Percentiles rank a stretch among this genome's conserved stretches.
phyloP scores from a whole-genome alignment of 106 monocot species.

The Dioscorea dumetorum region DNA sequence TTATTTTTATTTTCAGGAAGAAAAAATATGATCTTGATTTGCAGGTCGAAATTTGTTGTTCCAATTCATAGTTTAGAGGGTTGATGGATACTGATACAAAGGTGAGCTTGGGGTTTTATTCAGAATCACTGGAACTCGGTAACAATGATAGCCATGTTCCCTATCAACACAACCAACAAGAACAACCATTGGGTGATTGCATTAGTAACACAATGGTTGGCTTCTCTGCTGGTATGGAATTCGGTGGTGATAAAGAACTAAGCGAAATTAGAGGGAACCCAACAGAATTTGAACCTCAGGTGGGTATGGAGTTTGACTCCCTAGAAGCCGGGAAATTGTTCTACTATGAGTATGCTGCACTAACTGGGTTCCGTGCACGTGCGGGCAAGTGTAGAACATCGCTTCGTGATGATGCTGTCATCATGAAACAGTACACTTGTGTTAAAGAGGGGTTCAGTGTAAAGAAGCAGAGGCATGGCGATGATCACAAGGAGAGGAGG shows the following conservation, averaged over 20 bases:
- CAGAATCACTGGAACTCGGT: too few species aligned
- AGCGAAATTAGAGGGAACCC: background rate
- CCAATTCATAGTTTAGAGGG: too few species aligned
- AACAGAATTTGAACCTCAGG: background rate
- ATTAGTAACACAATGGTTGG: background rate
- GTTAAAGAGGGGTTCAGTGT: slow-evolving; percentile 12
- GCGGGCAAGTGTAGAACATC: slow-evolving; percentile 13
- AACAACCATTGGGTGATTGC: too few species aligned
- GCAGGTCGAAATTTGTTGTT: too few species aligned
- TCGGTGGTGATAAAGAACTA: background rate
- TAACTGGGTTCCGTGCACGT: slow-evolving; percentile 9
- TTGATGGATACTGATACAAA: too few species aligned
- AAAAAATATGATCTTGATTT: too few species aligned
- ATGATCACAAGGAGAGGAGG: slow-evolving; percentile 15
- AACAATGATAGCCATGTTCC: too few species aligned
- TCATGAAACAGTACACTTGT: slow-evolving; percentile 21
- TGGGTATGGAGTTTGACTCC: slow-evolving; percentile 21
- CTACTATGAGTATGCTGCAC: slow-evolving; percentile 11
- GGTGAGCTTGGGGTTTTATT: too few species aligned
- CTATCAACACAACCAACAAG: too few species aligned
- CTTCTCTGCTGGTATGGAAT: background rate
- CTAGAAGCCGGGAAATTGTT: slow-evolving; percentile 8
- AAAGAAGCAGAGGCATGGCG: slow-evolving; percentile 12
- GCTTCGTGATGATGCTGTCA: slow-evolving; percentile 16
- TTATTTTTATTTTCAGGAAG: too few species aligned